phyloP scores from a whole-genome alignment of 1,139 yeast species.

The Chernovozyma aurita region DNA sequence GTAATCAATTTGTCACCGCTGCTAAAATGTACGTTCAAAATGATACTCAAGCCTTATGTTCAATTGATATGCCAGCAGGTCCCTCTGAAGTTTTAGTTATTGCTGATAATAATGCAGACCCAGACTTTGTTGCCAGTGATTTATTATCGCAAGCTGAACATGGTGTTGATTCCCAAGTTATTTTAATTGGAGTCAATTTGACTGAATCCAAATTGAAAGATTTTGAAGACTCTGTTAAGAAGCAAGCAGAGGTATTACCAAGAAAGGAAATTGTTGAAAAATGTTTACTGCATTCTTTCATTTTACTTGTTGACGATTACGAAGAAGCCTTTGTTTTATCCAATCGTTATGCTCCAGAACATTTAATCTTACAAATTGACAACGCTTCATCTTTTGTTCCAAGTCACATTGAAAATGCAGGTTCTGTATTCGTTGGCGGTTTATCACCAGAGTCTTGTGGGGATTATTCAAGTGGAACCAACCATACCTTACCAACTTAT shows the following conservation, averaged over 20 bases:
- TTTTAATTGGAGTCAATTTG: constrained; percentile 78
- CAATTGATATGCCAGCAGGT: constrained; percentile 99
- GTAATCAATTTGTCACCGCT: constrained; percentile 98
- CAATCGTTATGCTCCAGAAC: constrained; percentile 95
- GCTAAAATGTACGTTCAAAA: constrained; percentile 97
- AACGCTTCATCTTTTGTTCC: constrained; percentile 70
- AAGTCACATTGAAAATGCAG: constrained; percentile 80
- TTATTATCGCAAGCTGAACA: constrained; percentile 97
- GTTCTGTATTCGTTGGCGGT: constrained; percentile 93
- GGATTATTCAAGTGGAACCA: constrained; percentile 95
- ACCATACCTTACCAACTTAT: constrained; percentile 95
- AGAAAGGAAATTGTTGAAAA: constrained; percentile 90
- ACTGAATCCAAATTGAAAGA: constrained; percentile 53
- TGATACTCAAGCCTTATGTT: constrained; percentile 90
- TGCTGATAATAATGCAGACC: constrained; percentile 83
- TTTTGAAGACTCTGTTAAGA: constrained; percentile 76
- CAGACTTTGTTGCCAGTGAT: constrained; percentile 94
- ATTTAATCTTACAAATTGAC: constrained; percentile 83
- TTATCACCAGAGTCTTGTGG: constrained; percentile 98
- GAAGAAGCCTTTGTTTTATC: constrained; percentile 81
- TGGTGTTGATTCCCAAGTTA: constrained; percentile 96
- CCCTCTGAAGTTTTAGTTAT: constrained; percentile 95
- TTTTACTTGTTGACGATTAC: constrained; percentile 59
- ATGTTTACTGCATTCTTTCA: constrained; percentile 88
- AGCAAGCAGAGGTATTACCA: constrained; percentile 83